phyloP scores from a whole-genome alignment of 768 basidiomycete species.

The Suillus paluster region DNA sequence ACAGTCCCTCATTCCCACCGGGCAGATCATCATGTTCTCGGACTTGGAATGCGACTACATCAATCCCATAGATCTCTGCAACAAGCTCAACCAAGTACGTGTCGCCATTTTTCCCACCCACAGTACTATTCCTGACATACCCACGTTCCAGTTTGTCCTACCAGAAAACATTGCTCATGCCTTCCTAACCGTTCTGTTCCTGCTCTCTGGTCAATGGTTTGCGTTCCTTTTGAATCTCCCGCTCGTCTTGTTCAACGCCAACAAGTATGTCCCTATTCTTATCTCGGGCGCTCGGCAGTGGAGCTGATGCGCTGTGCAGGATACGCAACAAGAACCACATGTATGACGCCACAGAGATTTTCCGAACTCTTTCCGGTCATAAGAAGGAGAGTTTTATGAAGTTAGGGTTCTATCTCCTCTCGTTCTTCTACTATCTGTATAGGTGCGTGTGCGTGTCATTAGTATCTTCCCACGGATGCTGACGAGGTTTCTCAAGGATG shows the following conservation, averaged over 20 bases:
- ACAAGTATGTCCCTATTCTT: slow-evolving; percentile 70
- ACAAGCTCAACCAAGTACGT: slow-evolving; percentile 95
- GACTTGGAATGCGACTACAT: slow-evolving; percentile 99
- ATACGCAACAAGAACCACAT: slow-evolving; percentile 94
- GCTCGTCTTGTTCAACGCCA: slow-evolving; percentile 85
- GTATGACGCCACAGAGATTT: slow-evolving; percentile 99
- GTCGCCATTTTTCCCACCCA: background rate
- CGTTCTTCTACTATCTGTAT: slow-evolving; percentile 92
- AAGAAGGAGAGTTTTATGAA: slow-evolving; percentile 98
- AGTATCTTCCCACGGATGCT: background rate
- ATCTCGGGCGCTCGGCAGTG: background rate
- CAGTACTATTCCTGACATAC: background rate
- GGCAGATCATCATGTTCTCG: slow-evolving; percentile 99
- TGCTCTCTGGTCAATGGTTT: slow-evolving; percentile 94
- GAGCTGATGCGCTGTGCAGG: slow-evolving; percentile 44
- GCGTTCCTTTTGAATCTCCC: slow-evolving; percentile 92
- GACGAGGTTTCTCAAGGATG: slow-evolving; percentile 54
- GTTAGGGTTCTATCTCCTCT: slow-evolving; percentile 90
- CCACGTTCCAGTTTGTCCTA: slow-evolving; percentile 79
- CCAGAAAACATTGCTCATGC: slow-evolving; percentile 97
- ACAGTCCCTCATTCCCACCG: background rate
- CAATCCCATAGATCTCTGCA: slow-evolving; percentile 99
- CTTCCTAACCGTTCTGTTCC: slow-evolving; percentile 86
- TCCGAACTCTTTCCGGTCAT: slow-evolving; percentile 89
- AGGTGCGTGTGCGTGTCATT: slow-evolving; percentile 53